Conservation (phyloP, 345 rosid species). For the Corymbia maculata region DNA sequence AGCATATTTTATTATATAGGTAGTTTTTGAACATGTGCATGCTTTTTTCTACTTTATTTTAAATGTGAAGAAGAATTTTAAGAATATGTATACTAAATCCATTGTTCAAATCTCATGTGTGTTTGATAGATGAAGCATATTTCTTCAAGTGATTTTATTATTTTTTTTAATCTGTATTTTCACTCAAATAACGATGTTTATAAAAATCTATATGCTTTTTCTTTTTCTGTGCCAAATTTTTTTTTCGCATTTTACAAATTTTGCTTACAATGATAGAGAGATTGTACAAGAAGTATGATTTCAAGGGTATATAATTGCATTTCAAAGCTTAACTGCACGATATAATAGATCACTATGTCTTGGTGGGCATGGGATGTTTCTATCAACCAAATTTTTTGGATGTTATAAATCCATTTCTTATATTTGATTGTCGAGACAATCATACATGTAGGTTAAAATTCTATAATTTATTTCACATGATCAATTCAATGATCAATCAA, state of each 20-base stretch:
- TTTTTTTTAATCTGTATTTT: not conserved
- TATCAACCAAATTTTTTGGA: not conserved
- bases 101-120: not conserved
- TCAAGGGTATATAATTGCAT: not conserved
- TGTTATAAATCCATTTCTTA: not conserved
- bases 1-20: not conserved
- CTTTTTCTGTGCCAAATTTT: not conserved
- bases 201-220: not conserved
- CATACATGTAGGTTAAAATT: not conserved
- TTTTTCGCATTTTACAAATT: not conserved
- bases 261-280: not conserved
- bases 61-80: not conserved
- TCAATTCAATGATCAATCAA: not conserved
- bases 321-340: fast-evolving
- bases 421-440: not conserved
- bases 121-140: not conserved
- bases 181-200: not conserved
- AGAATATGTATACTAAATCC: not conserved
- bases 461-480: not conserved
- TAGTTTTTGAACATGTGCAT: not conserved
- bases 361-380: not conserved
- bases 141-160: not conserved
- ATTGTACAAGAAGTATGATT: not conserved
- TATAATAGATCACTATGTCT: not conserved
- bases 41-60: not conserved